These are phyloP conservation scores for Boeremia exigua DNA, from an alignment of 2,329 filamentous ascomycete species.

Conservation along the genomic window DNA sequence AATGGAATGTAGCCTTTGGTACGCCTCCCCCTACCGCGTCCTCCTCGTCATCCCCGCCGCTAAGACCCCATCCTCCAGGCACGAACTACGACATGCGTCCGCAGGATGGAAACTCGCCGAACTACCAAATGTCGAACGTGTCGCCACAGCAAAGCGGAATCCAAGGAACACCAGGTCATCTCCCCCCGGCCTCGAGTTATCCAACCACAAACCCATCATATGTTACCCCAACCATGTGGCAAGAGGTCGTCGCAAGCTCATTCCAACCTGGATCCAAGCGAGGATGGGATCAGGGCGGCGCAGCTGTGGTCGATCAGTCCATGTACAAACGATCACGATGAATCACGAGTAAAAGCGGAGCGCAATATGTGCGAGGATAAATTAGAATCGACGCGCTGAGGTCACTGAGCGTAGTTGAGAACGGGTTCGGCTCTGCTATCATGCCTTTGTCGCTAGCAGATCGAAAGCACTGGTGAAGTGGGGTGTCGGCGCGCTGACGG, in stretches of 20 bases:
- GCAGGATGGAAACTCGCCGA: conserved; percentile 41
- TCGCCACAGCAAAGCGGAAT: conserved; percentile 44
- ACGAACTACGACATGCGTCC: conserved; percentile 47
- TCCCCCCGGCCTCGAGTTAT: conserved; percentile 45
- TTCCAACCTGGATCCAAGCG: conserved; percentile 53
- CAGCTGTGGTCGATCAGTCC: conserved; percentile 44
- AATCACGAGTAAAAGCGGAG: background rate
- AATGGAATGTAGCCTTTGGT: conserved; percentile 96
- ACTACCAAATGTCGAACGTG: conserved; percentile 44
- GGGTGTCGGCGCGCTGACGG: background rate
- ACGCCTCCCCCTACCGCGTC: conserved; percentile 57
- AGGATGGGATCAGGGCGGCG: conserved; percentile 51
- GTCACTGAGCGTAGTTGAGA: background rate
- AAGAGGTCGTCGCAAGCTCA: conserved; percentile 55
- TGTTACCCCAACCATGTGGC: conserved; percentile 60
- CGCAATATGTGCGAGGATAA: background rate
- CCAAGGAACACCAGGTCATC: conserved; percentile 36
- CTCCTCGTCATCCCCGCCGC: conserved; percentile 53
- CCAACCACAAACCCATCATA: conserved; percentile 41
- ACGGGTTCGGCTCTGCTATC: background rate
- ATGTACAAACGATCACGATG: conserved; percentile 48
- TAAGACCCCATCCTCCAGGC: conserved; percentile 51
- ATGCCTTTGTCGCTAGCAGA: background rate
- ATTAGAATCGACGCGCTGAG: background rate
- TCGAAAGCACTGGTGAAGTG: too few relatives aligned